These are phyloP conservation scores for Xerocomus nothofagi DNA, from an alignment of 1,284 basidiomycete species.

Conservation along the genomic window DNA sequence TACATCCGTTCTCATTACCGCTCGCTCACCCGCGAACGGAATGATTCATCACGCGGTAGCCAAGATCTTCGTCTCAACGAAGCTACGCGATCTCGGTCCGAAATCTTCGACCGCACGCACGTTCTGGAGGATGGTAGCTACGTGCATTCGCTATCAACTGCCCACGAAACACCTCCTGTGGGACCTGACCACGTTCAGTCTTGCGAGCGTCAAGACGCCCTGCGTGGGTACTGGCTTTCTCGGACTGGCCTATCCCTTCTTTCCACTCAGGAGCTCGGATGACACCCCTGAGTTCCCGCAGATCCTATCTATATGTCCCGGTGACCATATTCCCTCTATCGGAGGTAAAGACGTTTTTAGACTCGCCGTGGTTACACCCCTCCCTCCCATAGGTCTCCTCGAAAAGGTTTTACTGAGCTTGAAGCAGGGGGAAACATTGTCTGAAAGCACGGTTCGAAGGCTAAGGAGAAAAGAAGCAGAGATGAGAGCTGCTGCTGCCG, in stretches of 20 bases:
- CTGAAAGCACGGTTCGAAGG: slow-evolving; percentile 29
- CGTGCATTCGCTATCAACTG: slow-evolving; percentile 30
- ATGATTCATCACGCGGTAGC: slow-evolving; percentile 32
- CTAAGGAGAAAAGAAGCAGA: slow-evolving; percentile 29
- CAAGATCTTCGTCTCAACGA: slow-evolving; percentile 29
- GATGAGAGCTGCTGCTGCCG: slow-evolving; percentile 19
- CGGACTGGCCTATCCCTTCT: slow-evolving; percentile 16
- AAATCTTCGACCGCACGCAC: slow-evolving; percentile 22
- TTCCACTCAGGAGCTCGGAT: slow-evolving; percentile 5
- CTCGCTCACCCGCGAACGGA: slow-evolving; percentile 25
- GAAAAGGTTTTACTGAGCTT: slow-evolving; percentile 23
- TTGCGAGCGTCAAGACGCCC: slow-evolving; percentile 27
- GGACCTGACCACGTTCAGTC: slow-evolving; percentile 26
- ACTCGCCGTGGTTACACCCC: slow-evolving; percentile 23
- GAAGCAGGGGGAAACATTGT: slow-evolving; percentile 27
- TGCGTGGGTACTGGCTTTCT: slow-evolving; percentile 27
- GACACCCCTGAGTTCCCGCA: slow-evolving; percentile 24
- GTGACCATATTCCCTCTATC: neutral
- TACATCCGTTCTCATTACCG: slow-evolving; percentile 31
- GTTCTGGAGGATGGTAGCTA: slow-evolving; percentile 30
- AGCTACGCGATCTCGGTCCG: slow-evolving; percentile 28
- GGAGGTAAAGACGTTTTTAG: slow-evolving; percentile 12
- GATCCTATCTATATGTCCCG: slow-evolving; percentile 19
- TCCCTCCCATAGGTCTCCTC: slow-evolving; percentile 23
- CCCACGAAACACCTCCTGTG: slow-evolving; percentile 23